Conservation (phyloP, 768 basidiomycete genomes). For the Tulasnella calospora region DNA sequence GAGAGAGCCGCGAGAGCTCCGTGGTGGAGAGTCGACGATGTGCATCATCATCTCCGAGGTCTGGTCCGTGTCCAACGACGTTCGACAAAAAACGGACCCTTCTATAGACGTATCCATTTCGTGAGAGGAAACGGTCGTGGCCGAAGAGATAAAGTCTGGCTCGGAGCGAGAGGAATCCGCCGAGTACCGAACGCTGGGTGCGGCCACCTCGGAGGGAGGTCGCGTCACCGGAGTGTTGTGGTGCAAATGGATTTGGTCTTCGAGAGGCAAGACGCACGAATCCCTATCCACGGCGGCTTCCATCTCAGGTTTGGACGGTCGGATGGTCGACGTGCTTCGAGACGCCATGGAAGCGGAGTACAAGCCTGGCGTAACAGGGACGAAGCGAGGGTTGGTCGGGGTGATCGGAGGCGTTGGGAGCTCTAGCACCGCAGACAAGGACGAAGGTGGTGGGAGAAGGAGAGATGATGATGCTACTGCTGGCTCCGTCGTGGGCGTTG, state of each 20-base stretch:
- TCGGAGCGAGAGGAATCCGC: background rate
- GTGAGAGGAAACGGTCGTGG: slow-evolving; percentile 17
- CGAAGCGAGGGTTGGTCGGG: slow-evolving; percentile 5
- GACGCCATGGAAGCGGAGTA: slow-evolving; percentile 2
- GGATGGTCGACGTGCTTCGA: slow-evolving; percentile 21
- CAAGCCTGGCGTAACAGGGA: background rate
- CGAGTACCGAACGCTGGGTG: background rate
- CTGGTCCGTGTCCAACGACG: slow-evolving; percentile 19
- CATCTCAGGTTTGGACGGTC: slow-evolving; percentile 2
- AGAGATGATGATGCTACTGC: background rate
- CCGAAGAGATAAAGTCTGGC: slow-evolving; percentile 9
- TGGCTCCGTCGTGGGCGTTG: background rate
- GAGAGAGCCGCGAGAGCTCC: background rate
- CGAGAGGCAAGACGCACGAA: background rate
- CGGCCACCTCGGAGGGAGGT: background rate
- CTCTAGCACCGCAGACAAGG: background rate
- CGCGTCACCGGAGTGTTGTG: background rate
- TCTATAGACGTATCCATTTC: slow-evolving; percentile 5
- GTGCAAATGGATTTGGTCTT: background rate
- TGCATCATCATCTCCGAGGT: background rate
- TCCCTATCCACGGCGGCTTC: background rate
- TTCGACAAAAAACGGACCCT: background rate
- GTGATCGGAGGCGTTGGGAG: slow-evolving; percentile 26
- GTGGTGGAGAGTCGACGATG: background rate
- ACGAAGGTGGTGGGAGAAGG: background rate